phyloP scores from a whole-genome alignment of 805 yeast species.

The Ogataea ramenticola region DNA sequence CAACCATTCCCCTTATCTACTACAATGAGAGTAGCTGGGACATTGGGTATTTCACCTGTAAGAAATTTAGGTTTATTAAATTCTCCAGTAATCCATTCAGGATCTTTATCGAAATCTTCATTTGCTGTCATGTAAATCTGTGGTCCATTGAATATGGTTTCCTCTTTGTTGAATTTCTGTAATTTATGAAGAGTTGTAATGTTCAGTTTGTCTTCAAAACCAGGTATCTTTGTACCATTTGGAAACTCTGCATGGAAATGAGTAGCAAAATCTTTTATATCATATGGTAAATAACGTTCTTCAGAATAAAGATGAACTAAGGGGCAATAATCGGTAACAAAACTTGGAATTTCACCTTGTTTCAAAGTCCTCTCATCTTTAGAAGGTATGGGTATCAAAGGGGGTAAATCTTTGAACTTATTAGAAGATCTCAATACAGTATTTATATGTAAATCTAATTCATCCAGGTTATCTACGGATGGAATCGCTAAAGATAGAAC shows the following conservation, averaged over 20 bases:
- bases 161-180: conserved; percentile 20
- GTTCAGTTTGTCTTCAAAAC: conserved; percentile 16
- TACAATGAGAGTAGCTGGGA: conserved; percentile 75
- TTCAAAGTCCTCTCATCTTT: conserved; percentile 29
- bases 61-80: conserved; percentile 60
- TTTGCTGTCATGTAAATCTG: conserved; percentile 55
- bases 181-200: conserved; percentile 29
- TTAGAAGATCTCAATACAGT: conserved; percentile 8
- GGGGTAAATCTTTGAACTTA: conserved; percentile 26
- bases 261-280: conserved; percentile 58
- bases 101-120: conserved; percentile 63
- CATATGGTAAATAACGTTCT: conserved; percentile 81
- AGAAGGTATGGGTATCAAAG: conserved; percentile 26
- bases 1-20: conserved; percentile 92
- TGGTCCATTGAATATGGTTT: conserved; percentile 13
- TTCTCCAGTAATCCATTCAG: conserved; percentile 80
- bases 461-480: neutral
- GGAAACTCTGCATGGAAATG: conserved; percentile 53
- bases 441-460: conserved; percentile 11
- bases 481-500: neutral
- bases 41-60: conserved; percentile 64
- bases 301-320: conserved; percentile 82
- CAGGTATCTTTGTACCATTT: conserved; percentile 36
- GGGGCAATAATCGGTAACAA: conserved; percentile 63
- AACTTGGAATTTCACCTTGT: conserved; percentile 56